phyloP scores from a whole-genome alignment of 1,284 basidiomycete species.

The Phylloporus gajari region DNA sequence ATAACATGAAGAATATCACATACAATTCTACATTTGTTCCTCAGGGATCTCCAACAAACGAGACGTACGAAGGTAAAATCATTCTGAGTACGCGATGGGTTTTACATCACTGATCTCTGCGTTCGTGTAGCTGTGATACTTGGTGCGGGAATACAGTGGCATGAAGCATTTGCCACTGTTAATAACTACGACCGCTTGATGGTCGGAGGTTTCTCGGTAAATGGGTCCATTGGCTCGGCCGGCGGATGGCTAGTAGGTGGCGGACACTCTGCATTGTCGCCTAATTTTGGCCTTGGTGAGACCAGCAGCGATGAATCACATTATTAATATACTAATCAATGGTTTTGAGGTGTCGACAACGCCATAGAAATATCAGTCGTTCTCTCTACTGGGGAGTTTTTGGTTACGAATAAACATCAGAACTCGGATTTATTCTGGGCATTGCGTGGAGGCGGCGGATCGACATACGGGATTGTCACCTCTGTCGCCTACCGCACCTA shows the following conservation, averaged over 20 bases:
- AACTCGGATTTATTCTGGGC: constrained; percentile 42
- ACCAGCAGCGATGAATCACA: too few species aligned
- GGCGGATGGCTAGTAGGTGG: constrained; percentile 57
- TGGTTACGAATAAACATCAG: constrained; percentile 26
- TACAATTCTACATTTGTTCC: constrained; percentile 46
- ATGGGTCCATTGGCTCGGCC: constrained; percentile 51
- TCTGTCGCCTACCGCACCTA: constrained; percentile 18
- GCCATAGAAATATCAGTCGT: constrained; percentile 43
- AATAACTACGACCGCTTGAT: constrained; percentile 47
- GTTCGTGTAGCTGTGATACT: constrained; percentile 47
- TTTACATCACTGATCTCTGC: background rate
- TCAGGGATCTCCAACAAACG: constrained; percentile 36
- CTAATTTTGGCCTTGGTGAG: too few species aligned
- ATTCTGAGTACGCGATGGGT: background rate
- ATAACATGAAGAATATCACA: constrained; percentile 38
- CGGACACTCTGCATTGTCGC: constrained; percentile 48
- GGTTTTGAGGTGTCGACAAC: constrained; percentile 51
- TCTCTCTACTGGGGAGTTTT: constrained; percentile 25
- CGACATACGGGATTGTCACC: constrained; percentile 10
- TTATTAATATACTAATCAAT: too few species aligned
- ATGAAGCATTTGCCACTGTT: constrained; percentile 53
- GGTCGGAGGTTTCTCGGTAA: constrained; percentile 43
- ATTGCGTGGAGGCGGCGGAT: background rate
- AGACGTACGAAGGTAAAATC: constrained; percentile 27
- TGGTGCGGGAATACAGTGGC: constrained; percentile 58